These are phyloP conservation scores for Pythium rishiriense DNA, from an alignment of 352 stramenopile genomes.

Conservation along the genomic window DNA sequence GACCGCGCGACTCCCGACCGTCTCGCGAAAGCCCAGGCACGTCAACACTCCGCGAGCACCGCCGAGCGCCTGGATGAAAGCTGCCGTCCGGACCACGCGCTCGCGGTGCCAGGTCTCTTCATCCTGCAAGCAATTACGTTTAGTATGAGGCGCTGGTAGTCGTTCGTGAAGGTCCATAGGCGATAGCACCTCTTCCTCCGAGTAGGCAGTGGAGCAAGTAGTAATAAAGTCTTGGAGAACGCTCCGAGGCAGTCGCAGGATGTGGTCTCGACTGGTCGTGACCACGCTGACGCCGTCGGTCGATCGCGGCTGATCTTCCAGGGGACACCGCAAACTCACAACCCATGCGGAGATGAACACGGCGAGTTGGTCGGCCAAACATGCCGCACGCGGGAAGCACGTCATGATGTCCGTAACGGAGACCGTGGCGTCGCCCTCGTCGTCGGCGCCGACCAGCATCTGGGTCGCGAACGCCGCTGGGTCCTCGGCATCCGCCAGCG, in stretches of 20 bases:
- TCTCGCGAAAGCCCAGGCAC: constrained; percentile 67
- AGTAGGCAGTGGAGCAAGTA: too few relatives aligned
- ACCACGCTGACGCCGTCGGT: constrained; percentile 46
- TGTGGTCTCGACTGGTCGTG: constrained; percentile 27
- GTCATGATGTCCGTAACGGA: constrained; percentile 15
- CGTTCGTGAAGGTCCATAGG: too few relatives aligned
- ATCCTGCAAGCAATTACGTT: too few relatives aligned
- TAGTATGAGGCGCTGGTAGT: too few relatives aligned
- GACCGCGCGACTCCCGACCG: constrained; percentile 49
- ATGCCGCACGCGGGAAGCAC: constrained; percentile 22
- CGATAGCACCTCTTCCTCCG: too few relatives aligned
- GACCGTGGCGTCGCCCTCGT: background rate
- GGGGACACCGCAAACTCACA: constrained; percentile 31
- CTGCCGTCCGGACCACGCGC: background rate
- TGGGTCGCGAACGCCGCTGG: constrained; percentile 38
- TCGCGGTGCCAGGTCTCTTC: background rate
- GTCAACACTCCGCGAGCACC: constrained; percentile 63
- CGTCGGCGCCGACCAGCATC: constrained; percentile 29
- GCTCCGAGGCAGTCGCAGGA: constrained; percentile 32
- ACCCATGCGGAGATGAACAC: constrained; percentile 44
- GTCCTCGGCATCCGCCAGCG: constrained; percentile 37
- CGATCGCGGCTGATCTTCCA: constrained; percentile 24
- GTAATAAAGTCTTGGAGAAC: constrained; percentile 30
- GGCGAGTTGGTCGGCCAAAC: constrained; percentile 52
- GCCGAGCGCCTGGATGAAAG: constrained; percentile 29